Conservation (phyloP, 2,329 filamentous ascomycete genomes). For the Chrysosporium keratinophilum region DNA sequence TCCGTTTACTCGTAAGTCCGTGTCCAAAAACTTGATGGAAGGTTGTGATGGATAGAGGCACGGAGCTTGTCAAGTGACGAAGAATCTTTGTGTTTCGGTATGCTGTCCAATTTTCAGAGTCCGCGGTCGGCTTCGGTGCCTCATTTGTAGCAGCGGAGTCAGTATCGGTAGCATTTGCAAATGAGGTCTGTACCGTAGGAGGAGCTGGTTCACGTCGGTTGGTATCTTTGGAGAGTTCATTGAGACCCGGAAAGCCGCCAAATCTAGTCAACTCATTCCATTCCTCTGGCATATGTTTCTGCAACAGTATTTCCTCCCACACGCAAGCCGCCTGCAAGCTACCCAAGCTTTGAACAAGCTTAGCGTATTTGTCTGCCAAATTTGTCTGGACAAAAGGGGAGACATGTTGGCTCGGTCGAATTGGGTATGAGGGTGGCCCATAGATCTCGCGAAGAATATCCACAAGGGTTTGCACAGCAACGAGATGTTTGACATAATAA, state of each 20-base stretch:
- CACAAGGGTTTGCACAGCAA: slow-evolving; percentile 65
- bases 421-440: slow-evolving; percentile 51
- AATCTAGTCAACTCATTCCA: slow-evolving; percentile 42
- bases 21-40: slow-evolving; percentile 82
- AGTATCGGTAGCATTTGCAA: slow-evolving; percentile 11
- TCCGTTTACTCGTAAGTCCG: slow-evolving; percentile 63
- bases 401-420: slow-evolving; percentile 49
- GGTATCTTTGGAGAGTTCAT: slow-evolving; percentile 2
- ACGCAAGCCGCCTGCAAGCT: slow-evolving; percentile 68
- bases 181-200: neutral
- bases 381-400: slow-evolving; percentile 67
- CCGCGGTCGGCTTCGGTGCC: neutral
- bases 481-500: slow-evolving; percentile 63
- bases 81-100: slow-evolving; percentile 72
- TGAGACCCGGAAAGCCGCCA: slow-evolving; percentile 28
- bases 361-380: slow-evolving; percentile 69
- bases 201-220: neutral
- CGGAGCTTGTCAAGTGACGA: slow-evolving; percentile 63
- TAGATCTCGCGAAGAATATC: slow-evolving; percentile 66
- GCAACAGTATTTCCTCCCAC: slow-evolving; percentile 71
- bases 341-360: slow-evolving; percentile 64
- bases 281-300: slow-evolving; percentile 58
- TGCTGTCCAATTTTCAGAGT: slow-evolving; percentile 28
- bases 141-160: neutral
- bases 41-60: slow-evolving; percentile 68